phyloP scores from a whole-genome alignment of 192 early-diverging fungal species.

The Coemansia sp. region DNA sequence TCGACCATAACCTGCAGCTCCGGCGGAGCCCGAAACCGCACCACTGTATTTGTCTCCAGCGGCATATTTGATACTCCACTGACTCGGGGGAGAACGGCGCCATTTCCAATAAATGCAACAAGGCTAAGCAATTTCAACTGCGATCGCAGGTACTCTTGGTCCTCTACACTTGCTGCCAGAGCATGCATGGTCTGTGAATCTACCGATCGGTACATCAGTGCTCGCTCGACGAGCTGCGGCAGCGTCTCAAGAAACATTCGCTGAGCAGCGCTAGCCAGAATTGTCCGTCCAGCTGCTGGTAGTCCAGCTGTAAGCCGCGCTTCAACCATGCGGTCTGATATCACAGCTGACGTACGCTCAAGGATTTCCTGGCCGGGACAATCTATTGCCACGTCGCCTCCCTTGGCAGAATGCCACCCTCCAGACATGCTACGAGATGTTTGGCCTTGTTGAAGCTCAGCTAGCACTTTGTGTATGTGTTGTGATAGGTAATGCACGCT shows the following conservation, averaged over 20 bases:
- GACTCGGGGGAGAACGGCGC: slow-evolving; percentile 54
- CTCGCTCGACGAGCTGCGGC: slow-evolving; percentile 30
- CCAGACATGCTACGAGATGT: slow-evolving; percentile 8
- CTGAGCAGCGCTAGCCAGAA: slow-evolving; percentile 38
- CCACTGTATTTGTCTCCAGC: slow-evolving; percentile 15
- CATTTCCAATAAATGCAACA: slow-evolving; percentile 54
- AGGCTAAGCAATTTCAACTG: slow-evolving; percentile 35
- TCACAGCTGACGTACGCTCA: slow-evolving; percentile 46
- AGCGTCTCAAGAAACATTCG: slow-evolving; percentile 45
- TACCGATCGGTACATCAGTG: slow-evolving; percentile 28
- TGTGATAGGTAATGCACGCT: slow-evolving; percentile 49
- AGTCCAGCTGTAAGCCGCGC: slow-evolving; percentile 47
- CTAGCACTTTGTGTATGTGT: slow-evolving; percentile 14
- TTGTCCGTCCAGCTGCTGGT: slow-evolving; percentile 53
- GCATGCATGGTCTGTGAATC: slow-evolving; percentile 16
- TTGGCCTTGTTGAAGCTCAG: not conserved
- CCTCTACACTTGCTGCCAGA: slow-evolving; percentile 51
- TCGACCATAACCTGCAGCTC: slow-evolving; percentile 37
- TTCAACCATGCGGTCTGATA: slow-evolving; percentile 37
- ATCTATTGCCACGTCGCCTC: slow-evolving; percentile 44
- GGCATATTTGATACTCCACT: slow-evolving; percentile 53
- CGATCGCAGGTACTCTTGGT: slow-evolving; percentile 50
- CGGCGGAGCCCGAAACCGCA: slow-evolving; percentile 43
- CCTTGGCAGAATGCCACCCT: slow-evolving; percentile 35
- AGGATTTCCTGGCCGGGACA: slow-evolving; percentile 56